Evolutionary conservation across 176 grass and related monocot species (phyloP), one percentile per base, ranked within the genome.

Genomic region (Carex cristatella): DNA sequence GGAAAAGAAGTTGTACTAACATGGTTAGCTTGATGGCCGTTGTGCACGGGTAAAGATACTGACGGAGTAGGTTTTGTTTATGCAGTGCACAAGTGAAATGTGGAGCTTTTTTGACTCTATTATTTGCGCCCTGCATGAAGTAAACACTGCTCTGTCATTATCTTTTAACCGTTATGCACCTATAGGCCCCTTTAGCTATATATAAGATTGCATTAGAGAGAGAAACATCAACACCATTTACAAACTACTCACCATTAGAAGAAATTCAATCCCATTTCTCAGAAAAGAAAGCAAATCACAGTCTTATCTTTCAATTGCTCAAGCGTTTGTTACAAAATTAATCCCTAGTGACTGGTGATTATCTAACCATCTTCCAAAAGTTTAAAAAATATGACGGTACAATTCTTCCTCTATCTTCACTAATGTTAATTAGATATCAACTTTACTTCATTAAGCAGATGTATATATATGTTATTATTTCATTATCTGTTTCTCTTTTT

Each of bases 351-450:
- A 23, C 23, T 23, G 23, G 23, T 23, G 23, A 23, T 23, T 23
- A 23, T 23, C 23, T 23, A 23, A 23, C 23, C 23, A 0, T 23
- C 23, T 23, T 23, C 0, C 23, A 23, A 23, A 23, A 23, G 23
- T 23, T 23, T 23, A 23, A 23, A 23, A 23, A 23, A 46, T 49
- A 83, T 83, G 80, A 83, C 80, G 80, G 80, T 83, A 68, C 58
- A 61, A 18, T 83, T 83, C 48, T 44, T 72, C 32, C 55, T 55
- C n/a, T 59, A 5, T 61, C 44, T 83, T 15, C 38, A 48, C 8
- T 65, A 44, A 69, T 15, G 55, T 31, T n/a, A 40, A 18, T 79
- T 49, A 44, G 54, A 48, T 76, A 69, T 85, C 31, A 4, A 15
- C 37, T 53, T 65, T 19, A 57, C 15, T 63, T 38, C 61, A 23